Conservation (phyloP, 306 rosid genomes). For the Prunus padus region DNA sequence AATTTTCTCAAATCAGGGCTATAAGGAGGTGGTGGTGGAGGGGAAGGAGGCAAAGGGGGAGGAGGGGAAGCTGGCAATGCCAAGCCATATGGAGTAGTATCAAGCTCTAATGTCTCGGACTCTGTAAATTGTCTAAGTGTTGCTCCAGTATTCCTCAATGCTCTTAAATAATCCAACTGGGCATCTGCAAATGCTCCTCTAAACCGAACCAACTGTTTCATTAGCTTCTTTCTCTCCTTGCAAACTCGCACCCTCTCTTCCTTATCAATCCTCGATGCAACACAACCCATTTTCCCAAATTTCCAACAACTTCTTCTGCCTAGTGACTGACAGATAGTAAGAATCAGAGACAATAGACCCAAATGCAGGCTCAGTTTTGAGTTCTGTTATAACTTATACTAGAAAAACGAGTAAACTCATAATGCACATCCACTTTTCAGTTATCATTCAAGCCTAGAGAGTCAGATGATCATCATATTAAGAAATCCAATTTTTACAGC, state of each 20-base stretch:
- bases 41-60: constrained; percentile 48
- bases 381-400: too few species aligned
- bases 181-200: constrained; percentile 84
- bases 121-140: constrained; percentile 89
- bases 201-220: constrained; percentile 59
- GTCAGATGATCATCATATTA: neutral
- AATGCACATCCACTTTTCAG: neutral
- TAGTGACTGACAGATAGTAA: neutral
- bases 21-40: constrained; percentile 63
- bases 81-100: constrained; percentile 39
- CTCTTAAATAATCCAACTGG: constrained; percentile 60
- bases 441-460: neutral
- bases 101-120: constrained; percentile 71
- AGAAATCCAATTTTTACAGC: constrained; percentile 7
- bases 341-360: neutral
- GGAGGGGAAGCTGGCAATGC: constrained; percentile 56
- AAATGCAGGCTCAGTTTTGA: neutral
- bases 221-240: constrained; percentile 75
- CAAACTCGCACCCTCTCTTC: constrained; percentile 65
- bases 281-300: constrained; percentile 68
- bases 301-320: neutral
- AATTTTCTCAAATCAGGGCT: constrained; percentile 46
- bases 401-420: neutral
- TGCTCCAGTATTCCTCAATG: constrained; percentile 72
- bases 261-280: constrained; percentile 60